Evolutionary conservation across 2,329 filamentous ascomycete species (phyloP).

Genomic region (Colletotrichum salicis): DNA sequence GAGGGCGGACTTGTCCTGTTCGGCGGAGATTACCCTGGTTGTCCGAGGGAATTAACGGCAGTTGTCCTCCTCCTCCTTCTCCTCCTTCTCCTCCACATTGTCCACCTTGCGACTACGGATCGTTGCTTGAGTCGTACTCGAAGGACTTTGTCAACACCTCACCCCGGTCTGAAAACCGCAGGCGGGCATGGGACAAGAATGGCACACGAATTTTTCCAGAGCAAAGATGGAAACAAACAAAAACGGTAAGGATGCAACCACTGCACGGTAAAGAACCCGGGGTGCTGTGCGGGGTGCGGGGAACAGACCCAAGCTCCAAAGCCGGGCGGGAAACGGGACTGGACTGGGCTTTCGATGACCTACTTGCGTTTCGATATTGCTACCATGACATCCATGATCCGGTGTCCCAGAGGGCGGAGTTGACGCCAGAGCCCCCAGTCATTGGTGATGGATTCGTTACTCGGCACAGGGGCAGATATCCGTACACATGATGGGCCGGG

Average conservation of each 20-base stretch:
- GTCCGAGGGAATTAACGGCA: not conserved
- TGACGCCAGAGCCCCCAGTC: not conserved
- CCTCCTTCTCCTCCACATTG: not conserved
- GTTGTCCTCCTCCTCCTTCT: not conserved
- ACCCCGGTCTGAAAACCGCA: not conserved
- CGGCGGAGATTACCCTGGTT: not conserved
- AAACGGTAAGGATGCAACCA: not conserved
- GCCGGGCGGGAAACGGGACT: not conserved
- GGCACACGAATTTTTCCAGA: not conserved
- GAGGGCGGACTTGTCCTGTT: not conserved
- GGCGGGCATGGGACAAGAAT: no score
- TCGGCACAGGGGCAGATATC: not conserved
- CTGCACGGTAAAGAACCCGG: not conserved
- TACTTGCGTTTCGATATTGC: not conserved
- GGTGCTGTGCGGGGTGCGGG: slow-evolving; percentile 8
- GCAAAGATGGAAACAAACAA: not conserved
- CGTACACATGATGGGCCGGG: not conserved
- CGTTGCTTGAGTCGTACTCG: not conserved
- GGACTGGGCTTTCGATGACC: not conserved
- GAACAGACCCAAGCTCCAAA: not conserved
- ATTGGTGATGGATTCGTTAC: not conserved
- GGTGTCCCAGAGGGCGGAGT: not conserved
- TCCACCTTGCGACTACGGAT: not conserved
- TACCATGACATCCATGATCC: not conserved
- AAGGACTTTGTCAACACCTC: not conserved